Evolutionary conservation across 2,329 filamentous ascomycete species (phyloP), one percentile per base, ranked within the genome.

Genomic region (Aspergillus versicolor): DNA sequence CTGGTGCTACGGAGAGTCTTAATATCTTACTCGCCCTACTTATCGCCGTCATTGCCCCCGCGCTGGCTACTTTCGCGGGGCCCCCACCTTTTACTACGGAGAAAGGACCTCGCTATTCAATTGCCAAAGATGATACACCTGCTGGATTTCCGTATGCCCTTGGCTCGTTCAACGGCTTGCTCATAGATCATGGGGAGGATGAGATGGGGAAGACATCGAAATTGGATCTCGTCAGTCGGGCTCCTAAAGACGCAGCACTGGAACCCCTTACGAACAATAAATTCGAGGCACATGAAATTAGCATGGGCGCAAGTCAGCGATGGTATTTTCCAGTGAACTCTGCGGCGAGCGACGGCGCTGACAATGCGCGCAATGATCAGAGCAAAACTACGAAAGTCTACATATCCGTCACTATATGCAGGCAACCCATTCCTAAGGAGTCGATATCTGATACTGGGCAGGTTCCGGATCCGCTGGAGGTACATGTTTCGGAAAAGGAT

Each of bases 401-500:
- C 72, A 82, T 99, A 53, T 92, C 92, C 2, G 86, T 92, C 43
- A 97, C 92, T 63, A 92, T 90, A 1, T 99, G 94, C 73, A 74
- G 84, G 24, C 91, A 95, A 66, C 94, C 93, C 12, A 70, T 75
- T 19, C 78, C 81, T 41, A 83, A 82, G 41, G 77, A 75, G 2
- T 75, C 77, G 11, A 76, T 78, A 22, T 30, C 53, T 4, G 37
- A 56, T 37, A 78, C 75, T 51, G 72, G 75, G 13, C 68, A 63
- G 11, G 65, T 77, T 1, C 83, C 89, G 12, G 88, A 89, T 1
- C 92, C 96, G 66, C 82, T 97, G 50, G 83, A 84, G 12, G 77
- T 97, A 9, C 96, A 89, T 67, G 79, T 96, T 47, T 95, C 92
- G 0, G 73, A 75, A n/a, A 75, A 72, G 32, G 71, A 82, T 38